Percentiles rank a stretch among this genome's conserved stretches.
phyloP scores from a whole-genome alignment of 2,329 filamentous ascomycete species.

The Ophiobolus disseminans region DNA sequence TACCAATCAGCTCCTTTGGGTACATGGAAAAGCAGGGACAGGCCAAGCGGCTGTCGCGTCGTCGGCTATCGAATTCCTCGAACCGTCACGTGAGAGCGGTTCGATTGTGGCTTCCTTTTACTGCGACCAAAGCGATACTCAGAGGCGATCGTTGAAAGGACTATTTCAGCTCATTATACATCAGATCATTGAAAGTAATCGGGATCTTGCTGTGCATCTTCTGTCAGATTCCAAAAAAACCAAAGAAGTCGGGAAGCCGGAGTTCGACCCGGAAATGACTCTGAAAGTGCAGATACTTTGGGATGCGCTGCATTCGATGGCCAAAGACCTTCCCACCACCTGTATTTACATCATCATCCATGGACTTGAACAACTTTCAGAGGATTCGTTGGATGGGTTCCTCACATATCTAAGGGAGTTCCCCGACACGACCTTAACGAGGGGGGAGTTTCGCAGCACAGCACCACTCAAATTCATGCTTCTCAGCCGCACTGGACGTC shows the following conservation, averaged over 20 bases:
- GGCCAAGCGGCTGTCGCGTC: slow-evolving; percentile 28
- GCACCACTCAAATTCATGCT: slow-evolving; percentile 27
- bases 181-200: slow-evolving; percentile 25
- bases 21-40: slow-evolving; percentile 31
- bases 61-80: slow-evolving; percentile 24
- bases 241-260: slow-evolving; percentile 22
- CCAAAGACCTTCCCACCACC: slow-evolving; percentile 9
- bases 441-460: slow-evolving; percentile 3
- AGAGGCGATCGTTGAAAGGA: slow-evolving; percentile 19
- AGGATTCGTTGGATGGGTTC: slow-evolving; percentile 26
- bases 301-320: slow-evolving; percentile 27
- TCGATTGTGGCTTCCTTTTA: slow-evolving; percentile 28
- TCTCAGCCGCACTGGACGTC: slow-evolving; percentile 26
- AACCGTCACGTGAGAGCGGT: slow-evolving; percentile 4
- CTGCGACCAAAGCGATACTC: slow-evolving; percentile 30
- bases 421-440: background rate
- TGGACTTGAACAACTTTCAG: slow-evolving; percentile 27
- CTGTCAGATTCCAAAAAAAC: slow-evolving; percentile 26
- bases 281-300: slow-evolving; percentile 24
- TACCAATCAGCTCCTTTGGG: slow-evolving; percentile 22
- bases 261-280: slow-evolving; percentile 23
- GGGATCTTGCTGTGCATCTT: slow-evolving; percentile 27
- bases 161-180: slow-evolving; percentile 26
- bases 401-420: slow-evolving; percentile 16
- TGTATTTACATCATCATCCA: slow-evolving; percentile 27